phyloP scores from a whole-genome alignment of 768 basidiomycete genomes.

The Mycena metata region DNA sequence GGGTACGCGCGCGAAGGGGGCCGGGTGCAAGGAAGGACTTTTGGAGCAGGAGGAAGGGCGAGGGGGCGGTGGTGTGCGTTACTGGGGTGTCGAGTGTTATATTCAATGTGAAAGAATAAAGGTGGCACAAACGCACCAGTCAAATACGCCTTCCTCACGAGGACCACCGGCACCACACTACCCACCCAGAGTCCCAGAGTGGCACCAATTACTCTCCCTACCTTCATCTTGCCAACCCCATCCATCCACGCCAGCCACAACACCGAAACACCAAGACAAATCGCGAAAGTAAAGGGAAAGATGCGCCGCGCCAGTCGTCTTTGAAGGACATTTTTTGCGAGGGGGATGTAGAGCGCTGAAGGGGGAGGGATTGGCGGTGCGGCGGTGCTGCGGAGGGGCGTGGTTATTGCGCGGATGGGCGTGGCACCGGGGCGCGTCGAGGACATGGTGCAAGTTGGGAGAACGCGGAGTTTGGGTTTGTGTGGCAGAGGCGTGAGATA shows the following conservation, averaged over 20 bases:
- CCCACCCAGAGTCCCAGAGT: slow-evolving; percentile 59
- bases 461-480: too few species aligned
- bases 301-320: slow-evolving; percentile 70
- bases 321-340: slow-evolving; percentile 69
- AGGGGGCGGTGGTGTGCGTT: slow-evolving; percentile 30
- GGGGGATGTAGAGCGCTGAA: slow-evolving; percentile 59
- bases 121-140: slow-evolving; percentile 59
- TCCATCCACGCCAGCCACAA: slow-evolving; percentile 58
- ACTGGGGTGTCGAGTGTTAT: slow-evolving; percentile 14
- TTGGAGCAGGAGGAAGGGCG: slow-evolving; percentile 26
- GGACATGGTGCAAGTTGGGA: too few species aligned
- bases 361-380: slow-evolving; percentile 71
- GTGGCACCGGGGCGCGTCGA: slow-evolving; percentile 22
- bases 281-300: slow-evolving; percentile 63
- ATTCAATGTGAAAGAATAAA: background rate
- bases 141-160: slow-evolving; percentile 71
- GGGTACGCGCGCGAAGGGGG: slow-evolving; percentile 9
- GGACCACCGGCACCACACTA: slow-evolving; percentile 68
- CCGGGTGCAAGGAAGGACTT: slow-evolving; percentile 26
- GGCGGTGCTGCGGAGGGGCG: slow-evolving; percentile 60
- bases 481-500: too few species aligned
- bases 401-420: slow-evolving; percentile 65
- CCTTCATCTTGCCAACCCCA: background rate
- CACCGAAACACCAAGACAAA: slow-evolving; percentile 59
- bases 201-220: slow-evolving; percentile 49